These are phyloP conservation scores for Leccinum uliginosum DNA, from an alignment of 768 basidiomycete species.

Conservation along the genomic window DNA sequence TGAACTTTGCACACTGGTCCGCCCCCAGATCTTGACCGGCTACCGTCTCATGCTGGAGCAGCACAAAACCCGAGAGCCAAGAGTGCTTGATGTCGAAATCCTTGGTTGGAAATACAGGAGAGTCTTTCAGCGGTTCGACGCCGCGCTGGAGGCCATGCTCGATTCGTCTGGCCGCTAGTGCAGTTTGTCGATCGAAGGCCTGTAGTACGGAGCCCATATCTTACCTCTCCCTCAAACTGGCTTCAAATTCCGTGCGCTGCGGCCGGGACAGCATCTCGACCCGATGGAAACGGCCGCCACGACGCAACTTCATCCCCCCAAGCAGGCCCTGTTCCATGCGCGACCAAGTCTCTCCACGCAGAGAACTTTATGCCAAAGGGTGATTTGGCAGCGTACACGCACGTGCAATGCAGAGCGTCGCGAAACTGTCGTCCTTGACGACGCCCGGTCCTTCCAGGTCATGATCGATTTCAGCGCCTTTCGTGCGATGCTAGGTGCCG, in stretches of 20 bases:
- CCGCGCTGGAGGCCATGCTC: slow-evolving; percentile 22
- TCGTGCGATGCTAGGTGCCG: slow-evolving; percentile 18
- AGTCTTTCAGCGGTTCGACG: slow-evolving; percentile 28
- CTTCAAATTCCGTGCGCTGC: slow-evolving; percentile 26
- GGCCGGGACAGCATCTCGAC: slow-evolving; percentile 25
- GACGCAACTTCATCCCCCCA: neutral
- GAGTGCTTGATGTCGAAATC: slow-evolving; percentile 25
- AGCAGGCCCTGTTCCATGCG: slow-evolving; percentile 1
- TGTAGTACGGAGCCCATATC: slow-evolving; percentile 30
- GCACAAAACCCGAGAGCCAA: slow-evolving; percentile 22
- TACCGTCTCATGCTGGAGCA: slow-evolving; percentile 15
- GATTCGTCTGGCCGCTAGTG: slow-evolving; percentile 26
- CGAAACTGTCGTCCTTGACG: slow-evolving; percentile 25
- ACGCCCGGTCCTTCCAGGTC: slow-evolving; percentile 22
- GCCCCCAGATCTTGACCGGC: too few species aligned
- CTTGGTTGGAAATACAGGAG: slow-evolving; percentile 27
- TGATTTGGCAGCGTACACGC: slow-evolving; percentile 14
- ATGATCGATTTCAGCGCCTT: slow-evolving; percentile 26
- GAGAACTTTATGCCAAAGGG: slow-evolving; percentile 25
- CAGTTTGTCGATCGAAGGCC: slow-evolving; percentile 18
- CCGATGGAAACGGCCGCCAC: slow-evolving; percentile 11
- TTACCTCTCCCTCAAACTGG: slow-evolving; percentile 25
- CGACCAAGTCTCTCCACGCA: slow-evolving; percentile 26
- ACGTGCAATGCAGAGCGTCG: slow-evolving; percentile 13
- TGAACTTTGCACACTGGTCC: too few species aligned